Evolutionary conservation across 1,284 basidiomycete species (phyloP), one percentile per base, ranked within the genome.

Genomic region (Ceratobasidium sp.): DNA sequence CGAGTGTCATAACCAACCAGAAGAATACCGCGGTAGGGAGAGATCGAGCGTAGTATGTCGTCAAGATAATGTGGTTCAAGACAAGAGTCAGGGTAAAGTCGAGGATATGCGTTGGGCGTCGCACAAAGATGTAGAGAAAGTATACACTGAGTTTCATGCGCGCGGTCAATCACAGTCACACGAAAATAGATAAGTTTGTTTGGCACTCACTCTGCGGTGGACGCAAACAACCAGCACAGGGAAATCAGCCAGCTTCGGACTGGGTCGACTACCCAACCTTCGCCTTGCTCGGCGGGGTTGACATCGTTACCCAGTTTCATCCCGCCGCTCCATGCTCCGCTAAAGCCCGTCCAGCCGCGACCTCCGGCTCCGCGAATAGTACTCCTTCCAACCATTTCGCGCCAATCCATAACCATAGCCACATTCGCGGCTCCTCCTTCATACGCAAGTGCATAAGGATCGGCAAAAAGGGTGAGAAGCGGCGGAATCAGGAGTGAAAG

Each of bases 361-460:
- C 87, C 88, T 48, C 87, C 85, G 71, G 86, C 81, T 18, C 87
- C 86, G 72, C 85, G 86, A 1, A 91, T 86, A 0, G 93, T 94
- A 1, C 92, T 88, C 72, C 87, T 82, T 8, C 93, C 92, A 0
- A 93, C 92, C 86, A 99, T 90, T 80, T 98, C 93, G 58, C 94
- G 86, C 97, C 97, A 99, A 82, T 99, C 96, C 88, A 99, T 93
- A 34, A 98, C 84, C 92, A 96, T 93, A 85, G 91, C 92, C 57
- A 96, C 89, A 79, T 89, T 94, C 8, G 90, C 84, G 1, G 92
- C 86, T 10, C 94, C 94, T 34, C 94, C 76, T 67, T 71, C 96
- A 79, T 95, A 93, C 23, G 85, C 83, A 14, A 98, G 84, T 9
- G 91, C 88, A 36, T 84, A 81, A 0, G 89, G 84, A 57, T 93